Evolutionary conservation across 352 stramenopile genomes (phyloP).

Genomic region (Globisporangium cederbergense): DNA sequence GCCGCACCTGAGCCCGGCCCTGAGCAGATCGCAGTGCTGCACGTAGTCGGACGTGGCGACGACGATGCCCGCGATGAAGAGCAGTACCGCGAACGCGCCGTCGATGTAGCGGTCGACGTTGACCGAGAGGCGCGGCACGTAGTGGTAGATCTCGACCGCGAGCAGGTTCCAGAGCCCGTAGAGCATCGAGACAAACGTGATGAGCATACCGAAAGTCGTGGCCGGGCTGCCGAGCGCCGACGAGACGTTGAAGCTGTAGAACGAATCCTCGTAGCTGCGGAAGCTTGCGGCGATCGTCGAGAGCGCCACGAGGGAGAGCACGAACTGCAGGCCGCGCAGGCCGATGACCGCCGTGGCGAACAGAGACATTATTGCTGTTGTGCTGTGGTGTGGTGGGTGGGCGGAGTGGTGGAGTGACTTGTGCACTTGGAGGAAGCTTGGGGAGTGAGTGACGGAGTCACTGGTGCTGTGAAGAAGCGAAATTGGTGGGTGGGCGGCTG

Average conservation of each 20-base stretch:
- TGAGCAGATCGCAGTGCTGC: conserved; percentile 34
- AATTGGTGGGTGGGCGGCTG: neutral
- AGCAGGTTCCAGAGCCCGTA: conserved; percentile 50
- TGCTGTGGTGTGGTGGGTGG: neutral
- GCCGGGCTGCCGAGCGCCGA: conserved; percentile 22
- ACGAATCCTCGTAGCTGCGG: neutral
- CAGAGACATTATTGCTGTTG: conserved; percentile 1
- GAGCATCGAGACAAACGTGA: conserved; percentile 61
- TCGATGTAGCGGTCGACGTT: conserved; percentile 33
- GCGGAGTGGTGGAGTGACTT: neutral
- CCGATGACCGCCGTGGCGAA: neutral
- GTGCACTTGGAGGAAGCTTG: neutral
- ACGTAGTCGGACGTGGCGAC: conserved; percentile 47
- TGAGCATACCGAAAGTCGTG: conserved; percentile 54
- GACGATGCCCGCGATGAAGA: conserved; percentile 54
- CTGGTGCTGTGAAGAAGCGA: neutral
- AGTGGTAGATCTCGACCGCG: conserved; percentile 46
- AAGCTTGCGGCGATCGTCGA: conserved; percentile 39
- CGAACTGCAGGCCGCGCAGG: conserved; percentile 45
- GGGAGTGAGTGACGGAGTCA: neutral
- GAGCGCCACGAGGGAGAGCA: conserved; percentile 56
- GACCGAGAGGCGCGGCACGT: conserved; percentile 24
- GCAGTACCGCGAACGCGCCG: conserved; percentile 29
- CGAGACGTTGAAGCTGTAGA: conserved; percentile 8
- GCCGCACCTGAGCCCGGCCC: conserved; percentile 29